Percentiles rank a stretch among this genome's conserved stretches.
These are phyloP conservation scores for Linnemannia hyalina DNA, from an alignment of 192 early-diverging fungal genomes.

Conservation along the genomic window DNA sequence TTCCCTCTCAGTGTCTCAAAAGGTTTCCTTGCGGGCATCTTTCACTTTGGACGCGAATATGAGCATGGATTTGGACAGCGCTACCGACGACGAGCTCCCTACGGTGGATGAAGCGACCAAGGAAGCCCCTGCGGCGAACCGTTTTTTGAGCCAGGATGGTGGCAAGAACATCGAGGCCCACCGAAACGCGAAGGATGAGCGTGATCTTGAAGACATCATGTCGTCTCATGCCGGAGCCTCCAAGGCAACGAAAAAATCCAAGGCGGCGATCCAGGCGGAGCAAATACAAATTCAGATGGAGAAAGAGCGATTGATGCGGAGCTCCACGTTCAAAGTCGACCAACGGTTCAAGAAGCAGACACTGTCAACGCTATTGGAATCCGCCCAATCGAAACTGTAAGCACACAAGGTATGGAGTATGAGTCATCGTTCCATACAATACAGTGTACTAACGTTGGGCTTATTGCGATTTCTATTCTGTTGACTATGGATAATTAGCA, in stretches of 20 bases:
- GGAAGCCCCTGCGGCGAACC: background rate
- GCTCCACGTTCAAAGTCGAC: background rate
- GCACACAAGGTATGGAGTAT: background rate
- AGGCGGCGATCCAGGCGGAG: constrained; percentile 4
- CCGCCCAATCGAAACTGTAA: constrained; percentile 17
- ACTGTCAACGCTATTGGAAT: background rate
- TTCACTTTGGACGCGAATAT: background rate
- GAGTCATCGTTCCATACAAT: too few species aligned
- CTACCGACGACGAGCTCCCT: background rate
- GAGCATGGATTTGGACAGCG: background rate
- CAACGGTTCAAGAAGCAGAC: constrained; percentile 14
- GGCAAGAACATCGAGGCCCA: background rate
- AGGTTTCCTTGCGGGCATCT: constrained; percentile 9
- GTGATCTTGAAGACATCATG: background rate
- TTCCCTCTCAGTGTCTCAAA: background rate
- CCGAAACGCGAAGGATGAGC: background rate
- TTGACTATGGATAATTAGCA: background rate
- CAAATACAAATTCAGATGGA: constrained; percentile 5
- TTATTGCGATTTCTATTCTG: background rate
- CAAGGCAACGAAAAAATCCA: background rate
- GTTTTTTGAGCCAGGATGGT: background rate
- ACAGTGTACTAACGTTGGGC: too few species aligned
- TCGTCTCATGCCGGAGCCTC: background rate
- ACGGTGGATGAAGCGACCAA: background rate
- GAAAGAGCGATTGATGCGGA: constrained; percentile 7